Percentiles rank a stretch among this genome's conserved stretches.
phyloP scores from a whole-genome alignment of 805 yeast genomes.

The Lachancea quebecensis region DNA sequence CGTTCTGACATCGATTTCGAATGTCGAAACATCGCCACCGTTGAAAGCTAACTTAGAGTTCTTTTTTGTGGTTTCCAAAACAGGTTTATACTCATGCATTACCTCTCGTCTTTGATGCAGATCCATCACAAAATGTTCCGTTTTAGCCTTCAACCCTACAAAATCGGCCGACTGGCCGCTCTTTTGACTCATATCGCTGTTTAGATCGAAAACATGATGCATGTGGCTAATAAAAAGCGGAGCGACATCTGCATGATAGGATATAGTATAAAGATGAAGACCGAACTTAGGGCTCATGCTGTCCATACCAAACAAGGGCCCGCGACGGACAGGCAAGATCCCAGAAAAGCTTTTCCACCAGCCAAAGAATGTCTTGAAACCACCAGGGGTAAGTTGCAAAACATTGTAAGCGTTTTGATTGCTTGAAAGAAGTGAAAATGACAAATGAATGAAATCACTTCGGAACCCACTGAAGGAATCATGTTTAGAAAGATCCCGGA shows the following conservation, averaged over 20 bases:
- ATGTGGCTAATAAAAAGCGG: slow-evolving; percentile 73
- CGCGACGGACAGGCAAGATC: slow-evolving; percentile 71
- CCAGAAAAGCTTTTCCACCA: slow-evolving; percentile 92
- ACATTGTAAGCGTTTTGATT: slow-evolving; percentile 49
- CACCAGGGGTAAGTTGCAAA: slow-evolving; percentile 67
- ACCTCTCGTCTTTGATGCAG: slow-evolving; percentile 56
- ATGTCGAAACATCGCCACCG: slow-evolving; percentile 54
- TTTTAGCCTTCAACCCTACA: slow-evolving; percentile 65
- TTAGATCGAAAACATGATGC: slow-evolving; percentile 41
- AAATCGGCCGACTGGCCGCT: slow-evolving; percentile 34
- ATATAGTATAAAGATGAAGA: slow-evolving; percentile 64
- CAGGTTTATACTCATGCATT: slow-evolving; percentile 39
- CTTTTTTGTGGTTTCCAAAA: slow-evolving; percentile 41
- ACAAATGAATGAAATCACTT: slow-evolving; percentile 73
- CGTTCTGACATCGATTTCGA: slow-evolving; percentile 53
- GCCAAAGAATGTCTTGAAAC: slow-evolving; percentile 56
- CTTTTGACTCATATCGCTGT: slow-evolving; percentile 11
- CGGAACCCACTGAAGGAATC: slow-evolving; percentile 80
- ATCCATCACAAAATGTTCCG: slow-evolving; percentile 52
- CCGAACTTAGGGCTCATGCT: slow-evolving; percentile 63
- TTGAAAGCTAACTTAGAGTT: slow-evolving; percentile 52
- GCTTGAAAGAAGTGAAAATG: slow-evolving; percentile 47
- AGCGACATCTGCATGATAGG: slow-evolving; percentile 65
- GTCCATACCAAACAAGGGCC: slow-evolving; percentile 56
- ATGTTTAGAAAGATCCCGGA: slow-evolving; percentile 43